Evolutionary conservation across 352 stramenopile genomes (phyloP), one percentile per base, ranked within the genome.

Genomic region (Pythium guiyangense): DNA sequence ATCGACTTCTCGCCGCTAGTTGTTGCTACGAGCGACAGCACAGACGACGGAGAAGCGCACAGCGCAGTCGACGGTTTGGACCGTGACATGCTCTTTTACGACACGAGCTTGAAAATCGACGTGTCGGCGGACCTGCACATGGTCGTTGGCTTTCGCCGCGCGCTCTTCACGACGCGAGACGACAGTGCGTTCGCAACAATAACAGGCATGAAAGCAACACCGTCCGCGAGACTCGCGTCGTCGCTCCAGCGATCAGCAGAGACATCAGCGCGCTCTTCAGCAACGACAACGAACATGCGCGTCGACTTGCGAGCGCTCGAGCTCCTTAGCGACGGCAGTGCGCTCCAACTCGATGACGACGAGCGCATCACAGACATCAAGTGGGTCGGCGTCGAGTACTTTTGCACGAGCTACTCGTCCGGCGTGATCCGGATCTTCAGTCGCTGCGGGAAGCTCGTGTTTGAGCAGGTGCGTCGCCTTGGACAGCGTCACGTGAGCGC

Each of bases 351-450:
- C 18, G 69, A 86, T 15, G 67, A 71, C 9, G 62, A 77, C 18
- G 79, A 89, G 46, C 42, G 53, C 1, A 66, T 90, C 8, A 67
- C 71, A 12, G 75, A 88, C 52, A 68, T 90, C 49, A 90, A 89
- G 57, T 92, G 79, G 79, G 66, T 92, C 49, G 61, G 77, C 48
- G 56, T 60, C 12, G 77, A 86, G 39, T 62, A 74, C n/a, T 71
- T 92, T 20, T 73, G 63, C 14, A 69, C 57, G 31, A 75, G 79
- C 55, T 90, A 87, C 59, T 69, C 71, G 22, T 83, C 79, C 0
- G 82, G 82, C 4, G 51, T 84, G 12, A 48, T 92, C 40, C 82
- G 82, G 15, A 64, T 92, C 10, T 89, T 90, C 40, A 71, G 63
- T 34, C 70, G 69, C 17, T 44, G 71, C 40, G 79, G 79, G 0